Evolutionary conservation across 2,329 filamentous ascomycete species (phyloP).

Genomic region (Chalaropsis ovoidea): DNA sequence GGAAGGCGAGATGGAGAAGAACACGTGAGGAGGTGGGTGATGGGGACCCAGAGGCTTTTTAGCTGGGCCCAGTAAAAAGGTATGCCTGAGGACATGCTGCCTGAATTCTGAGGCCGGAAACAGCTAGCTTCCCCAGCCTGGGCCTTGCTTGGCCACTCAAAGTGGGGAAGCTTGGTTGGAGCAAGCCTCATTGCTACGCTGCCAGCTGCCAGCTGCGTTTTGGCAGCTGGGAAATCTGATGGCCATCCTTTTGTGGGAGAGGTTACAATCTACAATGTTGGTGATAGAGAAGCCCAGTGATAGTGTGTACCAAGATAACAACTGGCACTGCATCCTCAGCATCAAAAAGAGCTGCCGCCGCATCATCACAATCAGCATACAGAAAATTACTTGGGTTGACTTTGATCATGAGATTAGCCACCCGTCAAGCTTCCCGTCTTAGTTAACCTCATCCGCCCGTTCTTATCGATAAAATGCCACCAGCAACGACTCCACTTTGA

Average conservation of each 20-base stretch:
- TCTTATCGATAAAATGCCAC: conserved; percentile 3
- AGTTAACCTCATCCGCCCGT: background rate
- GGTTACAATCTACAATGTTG: too few species aligned
- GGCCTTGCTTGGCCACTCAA: background rate
- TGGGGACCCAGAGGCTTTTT: conserved; percentile 20
- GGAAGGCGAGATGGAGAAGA: conserved; percentile 33
- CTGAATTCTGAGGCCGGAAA: background rate
- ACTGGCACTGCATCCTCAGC: too few species aligned
- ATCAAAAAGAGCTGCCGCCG: too few species aligned
- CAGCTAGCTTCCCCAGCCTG: background rate
- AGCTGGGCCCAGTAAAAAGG: conserved; percentile 7
- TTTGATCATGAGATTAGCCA: background rate
- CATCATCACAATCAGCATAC: too few species aligned
- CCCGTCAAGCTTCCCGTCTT: background rate
- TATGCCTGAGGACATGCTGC: background rate
- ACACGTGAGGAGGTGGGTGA: conserved; percentile 36
- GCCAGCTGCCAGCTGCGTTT: background rate
- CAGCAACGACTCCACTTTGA: background rate
- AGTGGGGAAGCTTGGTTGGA: background rate
- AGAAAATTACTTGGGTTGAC: too few species aligned
- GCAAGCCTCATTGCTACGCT: background rate
- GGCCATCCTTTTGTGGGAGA: background rate
- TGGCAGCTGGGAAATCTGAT: background rate
- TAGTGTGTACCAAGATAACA: too few species aligned
- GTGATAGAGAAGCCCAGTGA: too few species aligned